phyloP scores from a whole-genome alignment of 371 early-diverging fungal species.

The Chytridium lagenaria region DNA sequence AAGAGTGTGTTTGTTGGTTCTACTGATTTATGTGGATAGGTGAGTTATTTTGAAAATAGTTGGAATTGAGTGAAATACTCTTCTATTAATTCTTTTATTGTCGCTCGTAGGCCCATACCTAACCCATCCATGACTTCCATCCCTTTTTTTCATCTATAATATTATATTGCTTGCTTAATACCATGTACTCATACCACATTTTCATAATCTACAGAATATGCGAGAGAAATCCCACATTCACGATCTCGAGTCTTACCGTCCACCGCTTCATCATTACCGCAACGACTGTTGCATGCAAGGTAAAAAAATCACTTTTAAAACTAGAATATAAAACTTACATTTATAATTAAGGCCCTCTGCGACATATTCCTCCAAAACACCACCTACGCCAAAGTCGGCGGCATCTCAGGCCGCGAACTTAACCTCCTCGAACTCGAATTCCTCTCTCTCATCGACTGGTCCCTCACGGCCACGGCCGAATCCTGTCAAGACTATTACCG shows the following conservation, averaged over 20 bases:
- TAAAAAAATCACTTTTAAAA: conserved; percentile 11
- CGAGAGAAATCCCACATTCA: conserved; percentile 58
- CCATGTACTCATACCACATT: too few relatives aligned
- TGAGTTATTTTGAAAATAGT: conserved; percentile 7
- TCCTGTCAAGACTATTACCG: conserved; percentile 79
- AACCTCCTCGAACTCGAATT: conserved; percentile 95
- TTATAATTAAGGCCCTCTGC: conserved; percentile 36
- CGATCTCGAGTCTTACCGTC: conserved; percentile 85
- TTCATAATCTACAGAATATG: conserved; percentile 46
- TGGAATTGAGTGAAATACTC: not conserved
- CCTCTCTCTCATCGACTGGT: conserved; percentile 87
- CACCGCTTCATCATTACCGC: conserved; percentile 92
- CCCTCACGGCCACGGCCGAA: conserved; percentile 75
- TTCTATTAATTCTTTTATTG: not conserved
- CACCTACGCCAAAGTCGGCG: conserved; percentile 77
- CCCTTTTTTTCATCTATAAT: too few relatives aligned
- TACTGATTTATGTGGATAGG: conserved; percentile 91
- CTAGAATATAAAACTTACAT: conserved; percentile 43
- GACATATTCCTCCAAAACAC: conserved; percentile 49
- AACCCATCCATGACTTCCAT: too few relatives aligned
- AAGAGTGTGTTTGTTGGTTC: conserved; percentile 75
- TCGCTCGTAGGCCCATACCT: not conserved
- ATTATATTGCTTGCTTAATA: too few relatives aligned
- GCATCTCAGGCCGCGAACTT: conserved; percentile 89
- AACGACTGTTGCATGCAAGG: conserved; percentile 84